Evolutionary conservation across 768 basidiomycete genomes (phyloP).

Genomic region (Leccinum rimulosum): DNA sequence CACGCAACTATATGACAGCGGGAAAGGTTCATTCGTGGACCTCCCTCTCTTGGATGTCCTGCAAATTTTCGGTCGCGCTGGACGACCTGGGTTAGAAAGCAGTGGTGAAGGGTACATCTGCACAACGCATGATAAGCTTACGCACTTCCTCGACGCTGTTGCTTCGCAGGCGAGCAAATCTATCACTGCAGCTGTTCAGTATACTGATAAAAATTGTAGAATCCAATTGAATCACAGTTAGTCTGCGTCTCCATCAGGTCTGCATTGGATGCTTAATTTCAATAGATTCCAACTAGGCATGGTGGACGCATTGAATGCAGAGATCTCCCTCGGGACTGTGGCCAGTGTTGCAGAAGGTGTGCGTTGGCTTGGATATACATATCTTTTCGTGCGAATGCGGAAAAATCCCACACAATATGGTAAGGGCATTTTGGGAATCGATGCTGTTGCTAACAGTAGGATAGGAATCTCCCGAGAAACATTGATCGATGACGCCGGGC

Average conservation of each 20-base stretch:
- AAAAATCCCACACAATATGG: constrained; percentile 89
- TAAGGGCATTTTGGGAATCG: constrained; percentile 26
- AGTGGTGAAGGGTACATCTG: constrained; percentile 98
- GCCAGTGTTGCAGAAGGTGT: constrained; percentile 82
- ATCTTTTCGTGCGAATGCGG: constrained; percentile 91
- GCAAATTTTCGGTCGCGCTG: constrained; percentile 97
- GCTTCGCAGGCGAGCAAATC: constrained; percentile 67
- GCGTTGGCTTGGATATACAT: constrained; percentile 96
- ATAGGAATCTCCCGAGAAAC: constrained; percentile 74
- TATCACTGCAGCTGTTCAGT: not conserved
- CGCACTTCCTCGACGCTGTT: constrained; percentile 86
- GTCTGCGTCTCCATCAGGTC: constrained; percentile 19
- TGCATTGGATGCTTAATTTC: constrained; percentile 2
- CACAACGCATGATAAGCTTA: constrained; percentile 89
- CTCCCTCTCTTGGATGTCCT: constrained; percentile 93
- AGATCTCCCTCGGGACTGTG: constrained; percentile 93
- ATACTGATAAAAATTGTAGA: constrained; percentile 40
- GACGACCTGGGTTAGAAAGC: constrained; percentile 79
- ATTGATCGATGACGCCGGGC: constrained; percentile 64
- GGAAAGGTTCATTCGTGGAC: constrained; percentile 87
- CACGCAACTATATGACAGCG: constrained; percentile 92
- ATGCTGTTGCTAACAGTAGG: constrained; percentile 1
- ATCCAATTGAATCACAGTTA: constrained; percentile 95
- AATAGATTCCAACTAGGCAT: constrained; percentile 77
- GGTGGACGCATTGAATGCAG: constrained; percentile 90